These are phyloP conservation scores for Blepharisma japonicum DNA, from an alignment of 73 alveolate genomes.

Conservation along the genomic window DNA sequence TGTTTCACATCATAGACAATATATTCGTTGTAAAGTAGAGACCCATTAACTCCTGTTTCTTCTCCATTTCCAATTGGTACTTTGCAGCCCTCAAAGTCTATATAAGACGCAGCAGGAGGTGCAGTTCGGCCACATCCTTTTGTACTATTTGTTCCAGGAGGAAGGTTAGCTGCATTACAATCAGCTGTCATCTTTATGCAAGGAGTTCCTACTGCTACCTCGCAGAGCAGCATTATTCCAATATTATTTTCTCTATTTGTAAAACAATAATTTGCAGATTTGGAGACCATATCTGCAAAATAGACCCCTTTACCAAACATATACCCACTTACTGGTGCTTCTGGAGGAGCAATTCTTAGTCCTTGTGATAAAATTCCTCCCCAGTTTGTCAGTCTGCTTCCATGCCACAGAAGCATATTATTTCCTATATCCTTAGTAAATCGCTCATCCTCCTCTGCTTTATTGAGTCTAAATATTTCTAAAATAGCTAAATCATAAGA, in stretches of 20 bases:
- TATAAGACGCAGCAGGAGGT: constrained; percentile 63
- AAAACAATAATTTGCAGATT: constrained; percentile 85
- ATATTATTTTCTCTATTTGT: constrained; percentile 60
- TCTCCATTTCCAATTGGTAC: constrained; percentile 72
- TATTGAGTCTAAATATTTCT: constrained; percentile 63
- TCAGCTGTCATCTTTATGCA: constrained; percentile 61
- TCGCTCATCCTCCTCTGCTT: constrained; percentile 63
- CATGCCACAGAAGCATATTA: constrained; percentile 94
- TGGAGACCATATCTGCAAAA: constrained; percentile 94
- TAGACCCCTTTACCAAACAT: constrained; percentile 98
- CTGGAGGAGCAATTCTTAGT: constrained; percentile 95
- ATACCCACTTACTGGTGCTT: constrained; percentile 93
- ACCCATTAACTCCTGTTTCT: constrained; percentile 32
- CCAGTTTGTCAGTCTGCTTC: constrained; percentile 85
- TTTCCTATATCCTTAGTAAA: constrained; percentile 61
- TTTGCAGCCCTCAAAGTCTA: constrained; percentile 50
- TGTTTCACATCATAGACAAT: constrained; percentile 70
- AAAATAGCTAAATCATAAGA: constrained; percentile 40
- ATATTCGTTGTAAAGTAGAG: constrained; percentile 75
- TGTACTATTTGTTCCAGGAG: constrained; percentile 66
- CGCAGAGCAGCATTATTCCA: constrained; percentile 86
- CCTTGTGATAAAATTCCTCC: constrained; percentile 95
- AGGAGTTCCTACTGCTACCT: constrained; percentile 92
- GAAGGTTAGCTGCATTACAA: constrained; percentile 72
- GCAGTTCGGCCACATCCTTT: constrained; percentile 76